Base-by-base conservation (phyloP, 164 flowering plant genomes). In the Chloranthus sessilifolius region DNA sequence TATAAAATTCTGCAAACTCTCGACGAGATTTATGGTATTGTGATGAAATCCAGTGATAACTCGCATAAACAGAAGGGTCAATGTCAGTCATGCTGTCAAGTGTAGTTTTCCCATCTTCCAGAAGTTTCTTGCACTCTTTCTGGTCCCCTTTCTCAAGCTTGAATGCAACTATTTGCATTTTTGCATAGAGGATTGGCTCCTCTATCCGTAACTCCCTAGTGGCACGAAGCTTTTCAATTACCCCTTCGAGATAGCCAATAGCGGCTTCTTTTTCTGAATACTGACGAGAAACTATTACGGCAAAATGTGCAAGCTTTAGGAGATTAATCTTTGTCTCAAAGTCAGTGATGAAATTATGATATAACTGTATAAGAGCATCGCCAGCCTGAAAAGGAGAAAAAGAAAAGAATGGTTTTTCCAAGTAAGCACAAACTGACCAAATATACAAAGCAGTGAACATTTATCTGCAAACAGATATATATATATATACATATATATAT, bases 271-370 rank as follows among this genome's bases (percentile, higher is more conserved):
- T 86, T 63, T 81, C 89, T 11, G 89, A 36, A 77, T 84, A 88
- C 62, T 79, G 89, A 24, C 95, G 75, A 52, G 99, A 88, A 45
- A 92, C 97, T 60, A 79, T 80, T 27, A 81, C 97, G 48, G 95
- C 84, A 62, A 92, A 88, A 58, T 92, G 97, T 28, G 95, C 95
- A 69, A 92, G 95, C 81, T 92, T 92, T 55, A 92, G 88, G 55
- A 82, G 99, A 64, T 92, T 88, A 71, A 92, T 82, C 65, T 92
- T 92, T 2, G 95, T 88, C 84, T 92, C 97, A 55, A 92, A 88
- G 51, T 92, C 97, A 0, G 92, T 74, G 59, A 92, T 86, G 73
- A 92, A 92, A 66, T 92, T 84, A 45, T 88, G 80, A 66, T 92
- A 92, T 7, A 92, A 53, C 58, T 92, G 97, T 48, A 92, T 88